These are phyloP conservation scores for Diplocarpon rosae DNA, from an alignment of 2,329 filamentous ascomycete genomes.

Conservation along the genomic window DNA sequence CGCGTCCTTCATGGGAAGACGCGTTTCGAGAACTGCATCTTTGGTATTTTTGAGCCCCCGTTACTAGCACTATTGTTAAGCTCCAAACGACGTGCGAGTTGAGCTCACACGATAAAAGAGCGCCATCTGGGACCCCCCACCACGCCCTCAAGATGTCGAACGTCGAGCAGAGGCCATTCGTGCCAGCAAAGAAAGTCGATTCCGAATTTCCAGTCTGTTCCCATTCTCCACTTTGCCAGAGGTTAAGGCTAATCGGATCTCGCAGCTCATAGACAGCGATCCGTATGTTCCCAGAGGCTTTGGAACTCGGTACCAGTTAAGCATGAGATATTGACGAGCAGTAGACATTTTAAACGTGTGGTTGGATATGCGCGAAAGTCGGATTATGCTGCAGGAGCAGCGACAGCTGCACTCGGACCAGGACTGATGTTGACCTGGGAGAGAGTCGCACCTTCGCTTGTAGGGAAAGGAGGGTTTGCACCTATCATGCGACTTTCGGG, in stretches of 20 bases:
- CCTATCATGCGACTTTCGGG: slow-evolving; percentile 71
- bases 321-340: slow-evolving; percentile 23
- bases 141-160: slow-evolving; percentile 27
- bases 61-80: slow-evolving; percentile 8
- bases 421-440: slow-evolving; percentile 69
- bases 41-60: background rate
- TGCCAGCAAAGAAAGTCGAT: slow-evolving; percentile 68
- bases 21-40: background rate
- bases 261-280: slow-evolving; percentile 95
- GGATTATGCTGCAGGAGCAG: slow-evolving; percentile 66
- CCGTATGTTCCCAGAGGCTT: slow-evolving; percentile 55
- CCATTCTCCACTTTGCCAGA: slow-evolving; percentile 7
- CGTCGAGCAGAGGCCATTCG: slow-evolving; percentile 35
- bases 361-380: slow-evolving; percentile 74
- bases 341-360: slow-evolving; percentile 83
- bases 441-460: slow-evolving; percentile 72
- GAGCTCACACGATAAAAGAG: background rate
- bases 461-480: slow-evolving; percentile 71
- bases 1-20: background rate
- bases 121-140: slow-evolving; percentile 24
- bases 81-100: no score
- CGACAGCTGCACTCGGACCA: slow-evolving; percentile 61
- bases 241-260: slow-evolving; percentile 26
- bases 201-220: slow-evolving; percentile 76
- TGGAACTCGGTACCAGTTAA: slow-evolving; percentile 3